Base-by-base conservation (phyloP, 2,329 filamentous ascomycete species). In the Chaetomium sp. region DNA sequence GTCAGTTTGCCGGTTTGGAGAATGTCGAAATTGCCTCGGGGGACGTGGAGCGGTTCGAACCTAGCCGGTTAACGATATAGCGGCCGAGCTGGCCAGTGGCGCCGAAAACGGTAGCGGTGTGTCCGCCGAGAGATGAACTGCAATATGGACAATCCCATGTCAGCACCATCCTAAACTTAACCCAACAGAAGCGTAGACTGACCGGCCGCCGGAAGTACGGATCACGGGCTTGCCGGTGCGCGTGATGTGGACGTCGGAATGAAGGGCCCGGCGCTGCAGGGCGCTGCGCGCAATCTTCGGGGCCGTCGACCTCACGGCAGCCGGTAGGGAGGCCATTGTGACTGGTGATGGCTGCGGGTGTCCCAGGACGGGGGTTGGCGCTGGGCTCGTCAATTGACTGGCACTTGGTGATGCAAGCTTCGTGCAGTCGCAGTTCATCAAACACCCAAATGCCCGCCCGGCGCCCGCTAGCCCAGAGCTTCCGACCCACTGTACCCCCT, bases 91-190 rank as follows among this genome's bases (percentile, higher is more conserved):
- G 92, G 62, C 94, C 94, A 59, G 91, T 96, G 68, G 94, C 94
- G 74, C 94, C 94, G 75, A 99, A 99, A 67, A 99, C 92, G 57
- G 94, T 99, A 59, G 89, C 92, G 61, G 91, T 96, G 76, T 97
- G 91, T 64, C 92, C 63, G 37, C 63, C 63, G 44, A 65, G 61
- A n/a, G 61, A 64, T 38, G 63, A 65, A 45, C 62, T 65, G 53
- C 12, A 42, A n/a, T n/a, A 48, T 42, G 43, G 10, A 11, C 6
- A 27, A 41, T 42, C 33, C 19, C 3, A 27, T 27, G 19, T 27
- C 19, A 27, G 19, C 11, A 49, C 62, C 54, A 63, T 59, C 45
- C n/a, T 9, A 27, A 42, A 32, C 8, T 9, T 37, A 10, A 37
- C 43, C n/a, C 10, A 14, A 36, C 81, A 64, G 89, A 89, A 63